A percentile compares a stretch with the other conserved stretches of the same genome.
Evolutionary conservation across 2,329 filamentous ascomycete genomes (phyloP).

Genomic region (Colletotrichum kahawae): DNA sequence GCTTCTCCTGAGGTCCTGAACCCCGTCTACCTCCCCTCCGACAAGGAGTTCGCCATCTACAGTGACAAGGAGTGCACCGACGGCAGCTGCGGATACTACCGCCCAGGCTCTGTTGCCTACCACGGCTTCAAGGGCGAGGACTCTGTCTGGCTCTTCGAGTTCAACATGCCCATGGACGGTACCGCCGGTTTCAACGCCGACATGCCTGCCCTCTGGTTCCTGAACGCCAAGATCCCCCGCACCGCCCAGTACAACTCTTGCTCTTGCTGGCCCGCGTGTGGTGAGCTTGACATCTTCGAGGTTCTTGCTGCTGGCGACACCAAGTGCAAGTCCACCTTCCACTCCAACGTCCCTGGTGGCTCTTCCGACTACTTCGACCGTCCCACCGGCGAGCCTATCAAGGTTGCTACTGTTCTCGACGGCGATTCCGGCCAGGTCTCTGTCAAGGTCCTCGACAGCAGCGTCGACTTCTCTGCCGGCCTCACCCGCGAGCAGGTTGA

Average conservation of each 20-base stretch:
- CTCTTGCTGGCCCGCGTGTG: constrained; percentile 77
- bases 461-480: constrained; percentile 43
- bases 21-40: constrained; percentile 44
- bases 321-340: constrained; percentile 74
- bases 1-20: constrained; percentile 43
- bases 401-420: constrained; percentile 68
- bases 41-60: constrained; percentile 52
- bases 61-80: constrained; percentile 46
- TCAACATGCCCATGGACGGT: constrained; percentile 71
- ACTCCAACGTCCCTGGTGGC: constrained; percentile 66
- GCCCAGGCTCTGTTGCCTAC: constrained; percentile 48
- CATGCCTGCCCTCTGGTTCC: constrained; percentile 77
- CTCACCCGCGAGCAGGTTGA: constrained; percentile 43
- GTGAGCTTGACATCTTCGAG: constrained; percentile 80
- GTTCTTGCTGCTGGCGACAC: constrained; percentile 68
- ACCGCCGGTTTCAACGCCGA: constrained; percentile 60
- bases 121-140: constrained; percentile 73
- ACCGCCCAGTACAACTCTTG: constrained; percentile 73
- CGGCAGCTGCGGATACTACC: constrained; percentile 47
- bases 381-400: constrained; percentile 63
- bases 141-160: constrained; percentile 71
- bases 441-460: constrained; percentile 57
- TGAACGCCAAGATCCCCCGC: constrained; percentile 76
- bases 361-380: constrained; percentile 75
- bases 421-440: constrained; percentile 54